Evolutionary conservation across 2,329 filamentous ascomycete species (phyloP).

Genomic region (Phaeosphaeriaceae sp.): DNA sequence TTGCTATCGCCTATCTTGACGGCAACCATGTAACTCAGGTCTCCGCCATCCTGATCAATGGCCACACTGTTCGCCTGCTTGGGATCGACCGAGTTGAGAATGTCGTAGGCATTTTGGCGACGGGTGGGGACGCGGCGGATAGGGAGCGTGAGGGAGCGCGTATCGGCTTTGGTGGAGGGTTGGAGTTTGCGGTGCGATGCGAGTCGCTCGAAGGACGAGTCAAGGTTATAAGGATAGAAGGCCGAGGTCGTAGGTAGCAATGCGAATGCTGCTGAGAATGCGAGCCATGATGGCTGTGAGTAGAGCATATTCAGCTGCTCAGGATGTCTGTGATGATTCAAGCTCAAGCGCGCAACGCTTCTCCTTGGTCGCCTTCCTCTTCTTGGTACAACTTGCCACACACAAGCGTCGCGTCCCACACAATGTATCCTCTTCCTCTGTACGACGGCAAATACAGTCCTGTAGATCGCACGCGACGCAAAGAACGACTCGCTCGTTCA

Average conservation of each 20-base stretch:
- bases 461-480: neutral
- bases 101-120: slow-evolving; percentile 60
- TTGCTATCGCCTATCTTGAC: slow-evolving; percentile 59
- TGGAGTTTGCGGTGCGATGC: slow-evolving; percentile 10
- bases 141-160: slow-evolving; percentile 32
- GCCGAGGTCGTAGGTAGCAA: slow-evolving; percentile 36
- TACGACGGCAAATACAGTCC: neutral
- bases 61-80: slow-evolving; percentile 56
- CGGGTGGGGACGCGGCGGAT: slow-evolving; percentile 41
- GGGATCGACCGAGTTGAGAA: slow-evolving; percentile 43
- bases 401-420: neutral
- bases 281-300: slow-evolving; percentile 27
- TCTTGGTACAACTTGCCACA: neutral
- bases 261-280: slow-evolving; percentile 31
- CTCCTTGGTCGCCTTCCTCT: neutral
- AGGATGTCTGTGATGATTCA: too few species aligned
- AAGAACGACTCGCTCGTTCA: neutral
- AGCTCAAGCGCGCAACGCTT: too few species aligned
- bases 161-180: slow-evolving; percentile 6
- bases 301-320: slow-evolving; percentile 20
- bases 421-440: neutral
- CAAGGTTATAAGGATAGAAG: slow-evolving; percentile 46
- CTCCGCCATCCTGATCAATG: slow-evolving; percentile 62
- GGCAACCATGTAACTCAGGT: slow-evolving; percentile 63
- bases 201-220: slow-evolving; percentile 1